Base-by-base conservation (phyloP, 305 asterid genomes). In the Plantago coronopus region DNA sequence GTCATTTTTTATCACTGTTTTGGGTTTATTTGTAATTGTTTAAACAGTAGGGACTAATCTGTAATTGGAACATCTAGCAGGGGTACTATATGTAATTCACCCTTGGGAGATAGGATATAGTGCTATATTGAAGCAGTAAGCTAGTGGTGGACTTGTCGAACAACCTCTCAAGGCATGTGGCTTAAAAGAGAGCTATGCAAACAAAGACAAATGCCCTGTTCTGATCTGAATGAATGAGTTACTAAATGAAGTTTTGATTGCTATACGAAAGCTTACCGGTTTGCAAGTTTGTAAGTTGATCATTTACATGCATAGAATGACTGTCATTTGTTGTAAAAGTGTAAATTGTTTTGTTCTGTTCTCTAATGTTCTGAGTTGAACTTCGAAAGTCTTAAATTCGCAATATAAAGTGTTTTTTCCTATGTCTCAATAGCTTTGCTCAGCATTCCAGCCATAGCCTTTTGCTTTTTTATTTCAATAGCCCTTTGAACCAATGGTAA, bases 141-240 rank as follows among this genome's bases (percentile, higher is more conserved):
- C 72, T 1, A 65, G 61, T 6, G 76, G 68, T 14, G 74, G 73
- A 42, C 75, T 69, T 27, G 72, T 87, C 3, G 97, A 89, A 69
- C 86, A 74, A 5, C 54, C 85, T 23, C 66, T 83, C 40, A 81
- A 71, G 69, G 79, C 81, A 17, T 90, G 95, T 59, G 71, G 93
- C 22, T 68, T 79, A 51, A 79, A 74, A 17, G 76, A 78, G 57
- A 81, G 57, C 74, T 83, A 88, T 90, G 69, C 89, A 72, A 78
- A 83, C 63, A 95, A 86, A 2, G 95, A 86, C 43, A n/a, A 66
- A 91, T 20, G 21, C 77, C 77, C 13, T 60, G 79, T 25, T 63
- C 83, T n/a, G n/a, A n/a, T n/a, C n/a, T n/a, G n/a, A n/a, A n/a
- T 60, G 68, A 69, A 27, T 75, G 83, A 42, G 64, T 74, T 59